Evolutionary conservation across 1,284 basidiomycete species (phyloP), one percentile per base, ranked within the genome.

Genomic region (Sphaerobolus stellatus): DNA sequence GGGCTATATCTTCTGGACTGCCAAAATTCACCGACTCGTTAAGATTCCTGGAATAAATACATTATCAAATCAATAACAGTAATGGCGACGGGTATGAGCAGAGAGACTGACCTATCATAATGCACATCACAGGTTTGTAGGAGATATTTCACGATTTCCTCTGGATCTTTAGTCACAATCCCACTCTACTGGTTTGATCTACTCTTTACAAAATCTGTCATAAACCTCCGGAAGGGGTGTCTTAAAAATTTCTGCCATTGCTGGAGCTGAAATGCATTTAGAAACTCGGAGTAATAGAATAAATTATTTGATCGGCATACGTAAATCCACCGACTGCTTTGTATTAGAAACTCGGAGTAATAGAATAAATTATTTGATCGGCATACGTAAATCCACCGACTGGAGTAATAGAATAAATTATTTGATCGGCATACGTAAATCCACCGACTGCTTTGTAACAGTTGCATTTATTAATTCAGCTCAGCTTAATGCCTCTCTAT

Each of bases 41-140:
- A 7, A 49, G 48, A 25, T 49, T 49, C 29, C 48, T 49, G 29
- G n/a, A n/a, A n/a, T n/a, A n/a, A n/a, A n/a, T n/a, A n/a, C n/a
- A n/a, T n/a, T n/a, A n/a, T n/a, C n/a, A n/a, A n/a, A n/a, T n/a
- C n/a, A n/a, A n/a, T n/a, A n/a, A n/a, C n/a, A n/a, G n/a, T n/a
- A n/a, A n/a, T n/a, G n/a, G n/a, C n/a, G n/a, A n/a, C n/a, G n/a
- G n/a, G n/a, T n/a, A n/a, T n/a, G n/a, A n/a, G n/a, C n/a, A n/a
- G 11, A 18, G 13, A 5, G 6, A 33, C 48, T 20, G 16, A 49
- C 48, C 34, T 49, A 7, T n/a, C 8, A 47, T 25, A 47, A 30
- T 47, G 45, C 8, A 25, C 28, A n/a, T 25, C 20, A 27, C 45
- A 49, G 30, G 48, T 49, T 30, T 49, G 30, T 5, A 49, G 48